Conservation (phyloP, 2,329 filamentous ascomycete species). For the Ceratocystis papillata region DNA sequence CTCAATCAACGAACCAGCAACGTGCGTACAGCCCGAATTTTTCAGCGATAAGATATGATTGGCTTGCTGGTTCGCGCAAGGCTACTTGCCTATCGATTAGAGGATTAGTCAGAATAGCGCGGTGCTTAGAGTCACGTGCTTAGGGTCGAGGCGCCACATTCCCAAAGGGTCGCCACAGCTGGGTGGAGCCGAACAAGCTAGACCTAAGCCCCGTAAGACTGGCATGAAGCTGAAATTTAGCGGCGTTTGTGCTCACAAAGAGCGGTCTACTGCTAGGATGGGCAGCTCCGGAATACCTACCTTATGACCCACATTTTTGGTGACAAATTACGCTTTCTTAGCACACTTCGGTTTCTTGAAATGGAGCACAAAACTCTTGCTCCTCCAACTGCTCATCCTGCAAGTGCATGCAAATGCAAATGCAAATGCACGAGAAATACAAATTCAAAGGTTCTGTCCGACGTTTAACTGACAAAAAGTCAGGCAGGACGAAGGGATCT, state of each 20-base stretch:
- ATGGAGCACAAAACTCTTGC: too few relatives aligned
- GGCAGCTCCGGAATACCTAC: too few relatives aligned
- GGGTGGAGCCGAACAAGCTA: too few relatives aligned
- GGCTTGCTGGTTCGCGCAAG: background rate
- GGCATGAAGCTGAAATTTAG: too few relatives aligned
- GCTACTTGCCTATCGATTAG: slow-evolving; percentile 3
- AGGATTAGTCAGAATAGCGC: background rate
- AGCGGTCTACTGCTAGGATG: too few relatives aligned
- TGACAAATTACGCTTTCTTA: too few relatives aligned
- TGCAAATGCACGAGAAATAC: background rate
- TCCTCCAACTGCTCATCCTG: too few relatives aligned
- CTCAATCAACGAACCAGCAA: background rate
- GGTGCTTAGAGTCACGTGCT: background rate
- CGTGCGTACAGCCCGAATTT: background rate
- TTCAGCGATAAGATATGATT: background rate
- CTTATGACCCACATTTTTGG: too few relatives aligned
- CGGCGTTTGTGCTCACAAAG: too few relatives aligned
- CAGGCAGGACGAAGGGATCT: background rate
- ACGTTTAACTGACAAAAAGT: background rate
- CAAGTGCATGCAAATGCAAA: too few relatives aligned
- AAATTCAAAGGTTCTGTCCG: background rate
- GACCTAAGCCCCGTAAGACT: too few relatives aligned
- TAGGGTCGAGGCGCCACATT: background rate
- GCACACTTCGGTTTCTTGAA: too few relatives aligned
- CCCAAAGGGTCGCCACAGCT: background rate